A percentile compares a stretch with the other conserved stretches of the same genome.
Evolutionary conservation across 257 asterid species (phyloP).

Genomic region (Perilla frutescens): DNA sequence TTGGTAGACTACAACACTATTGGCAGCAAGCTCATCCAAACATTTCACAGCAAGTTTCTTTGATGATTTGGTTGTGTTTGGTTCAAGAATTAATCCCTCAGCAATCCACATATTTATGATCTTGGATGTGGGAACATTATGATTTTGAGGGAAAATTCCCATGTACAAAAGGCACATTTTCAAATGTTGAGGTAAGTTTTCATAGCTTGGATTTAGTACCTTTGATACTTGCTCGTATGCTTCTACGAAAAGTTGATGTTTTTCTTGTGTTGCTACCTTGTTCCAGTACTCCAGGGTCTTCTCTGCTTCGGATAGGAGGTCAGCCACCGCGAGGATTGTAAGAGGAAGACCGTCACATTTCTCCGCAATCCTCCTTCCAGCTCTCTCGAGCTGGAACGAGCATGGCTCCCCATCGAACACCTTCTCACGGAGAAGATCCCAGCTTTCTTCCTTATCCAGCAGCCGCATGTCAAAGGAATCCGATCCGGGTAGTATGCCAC

Average conservation of each 20-base stretch:
- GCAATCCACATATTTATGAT: constrained; percentile 25
- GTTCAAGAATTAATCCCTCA: constrained; percentile 15
- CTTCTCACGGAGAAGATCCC: constrained; percentile 32
- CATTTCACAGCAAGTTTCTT: neutral
- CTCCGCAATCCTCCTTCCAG: constrained; percentile 23
- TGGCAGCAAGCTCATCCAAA: constrained; percentile 23
- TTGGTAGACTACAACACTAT: neutral
- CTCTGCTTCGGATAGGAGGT: neutral
- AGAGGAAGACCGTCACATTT: constrained; percentile 36
- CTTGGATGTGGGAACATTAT: neutral
- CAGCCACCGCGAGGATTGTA: constrained; percentile 16
- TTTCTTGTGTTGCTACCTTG: neutral
- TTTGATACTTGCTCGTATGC: constrained; percentile 24
- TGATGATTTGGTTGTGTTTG: neutral
- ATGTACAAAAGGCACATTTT: constrained; percentile 23
- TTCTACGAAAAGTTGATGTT: constrained; percentile 5
- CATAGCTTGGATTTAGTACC: constrained; percentile 35
- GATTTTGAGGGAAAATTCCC: constrained; percentile 30
- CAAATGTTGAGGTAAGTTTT: neutral
- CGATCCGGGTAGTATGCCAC: neutral
- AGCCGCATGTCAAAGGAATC: neutral
- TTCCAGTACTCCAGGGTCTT: constrained; percentile 13
- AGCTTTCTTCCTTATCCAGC: constrained; percentile 23
- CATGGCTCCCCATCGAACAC: constrained; percentile 10
- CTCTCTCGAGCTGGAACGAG: constrained; percentile 19